Percentiles rank a stretch among this genome's conserved stretches.
Evolutionary conservation across 2,329 filamentous ascomycete species (phyloP).

Genomic region (Mollisia scopiformis): DNA sequence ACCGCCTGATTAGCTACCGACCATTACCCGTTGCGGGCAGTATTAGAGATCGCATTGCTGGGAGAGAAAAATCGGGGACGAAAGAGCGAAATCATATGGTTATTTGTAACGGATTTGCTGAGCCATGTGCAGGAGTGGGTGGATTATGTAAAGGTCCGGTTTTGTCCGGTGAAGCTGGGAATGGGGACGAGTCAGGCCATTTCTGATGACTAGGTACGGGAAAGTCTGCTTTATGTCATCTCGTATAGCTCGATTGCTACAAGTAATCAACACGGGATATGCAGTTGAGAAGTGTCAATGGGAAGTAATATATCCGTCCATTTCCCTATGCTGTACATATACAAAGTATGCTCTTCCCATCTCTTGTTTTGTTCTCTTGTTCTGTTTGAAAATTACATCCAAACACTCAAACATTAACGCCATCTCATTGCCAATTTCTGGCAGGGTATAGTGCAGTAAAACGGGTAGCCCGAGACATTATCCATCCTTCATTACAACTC

Average conservation of each 20-base stretch:
- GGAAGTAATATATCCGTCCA: no score
- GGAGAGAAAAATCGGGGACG: neutral
- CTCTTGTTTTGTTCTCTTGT: neutral
- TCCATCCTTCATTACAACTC: conserved; percentile 1
- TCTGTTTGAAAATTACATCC: neutral
- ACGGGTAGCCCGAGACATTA: conserved; percentile 5
- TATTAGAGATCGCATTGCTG: neutral
- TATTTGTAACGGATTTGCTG: neutral
- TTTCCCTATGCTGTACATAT: neutral
- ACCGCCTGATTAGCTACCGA: neutral
- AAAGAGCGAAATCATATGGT: neutral
- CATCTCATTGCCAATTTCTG: conserved; percentile 1
- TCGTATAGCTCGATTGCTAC: no score
- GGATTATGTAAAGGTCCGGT: neutral
- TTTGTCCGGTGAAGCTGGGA: neutral
- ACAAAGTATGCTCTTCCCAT: no score
- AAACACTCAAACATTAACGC: neutral
- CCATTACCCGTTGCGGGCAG: neutral
- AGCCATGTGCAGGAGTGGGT: neutral
- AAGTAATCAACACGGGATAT: no score
- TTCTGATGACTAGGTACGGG: no score
- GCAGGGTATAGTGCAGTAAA: conserved; percentile 18
- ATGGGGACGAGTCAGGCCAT: no score
- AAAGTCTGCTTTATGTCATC: no score
- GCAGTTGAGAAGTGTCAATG: no score